Base-by-base conservation (phyloP, 768 basidiomycete species). In the Sutorius australiensis region DNA sequence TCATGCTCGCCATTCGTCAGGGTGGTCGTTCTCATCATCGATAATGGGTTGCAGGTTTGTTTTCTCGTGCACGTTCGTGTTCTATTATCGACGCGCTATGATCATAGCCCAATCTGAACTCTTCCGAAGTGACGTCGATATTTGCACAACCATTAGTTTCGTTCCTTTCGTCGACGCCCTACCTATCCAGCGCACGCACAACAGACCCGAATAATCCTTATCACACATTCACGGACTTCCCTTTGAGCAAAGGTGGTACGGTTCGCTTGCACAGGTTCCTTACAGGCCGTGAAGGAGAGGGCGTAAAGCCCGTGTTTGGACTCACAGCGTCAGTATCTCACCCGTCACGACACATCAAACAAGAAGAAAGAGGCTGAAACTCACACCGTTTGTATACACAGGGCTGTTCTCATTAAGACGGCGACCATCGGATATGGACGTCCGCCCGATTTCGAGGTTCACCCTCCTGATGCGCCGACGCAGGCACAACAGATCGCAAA, bases 291-390 rank as follows among this genome's bases (percentile, higher is more conserved):
- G 92, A 95, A 65, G 82, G 79, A 3, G 84, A 85, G 13, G 92
- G 92, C 0, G 80, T 91, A 13, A 94, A 92, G 62, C 92, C 92
- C n/a, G 81, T 95, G 0, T 90, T 84, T 59, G 92, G 92, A 8
- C 70, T 95, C 9, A 95, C 92, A 28, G 83, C 92, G 91, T 94
- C 66, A 57, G 87, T 79, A 7, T 19, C 30, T 19, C 21, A 24
- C 32, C 3, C 34, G 31, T 36, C 37, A 14, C 32, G 30, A 2
- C 47, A 33, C 33, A 40, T 3, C 16, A 5, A 19, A 31, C 17
- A n/a, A 11, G 13, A 30, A 5, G 13, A 9, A 38, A 5, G 21
- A 9, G 6, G 1, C 14, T 14, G 21, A 28, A 6, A 31, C 44
- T 42, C 16, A 48, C 13, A 0, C 6, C 19, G 13, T 16, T 19